Percentiles rank a stretch among this genome's conserved stretches.
These are phyloP conservation scores for Fusarium algeriense DNA, from an alignment of 2,329 filamentous ascomycete species.

Conservation along the genomic window DNA sequence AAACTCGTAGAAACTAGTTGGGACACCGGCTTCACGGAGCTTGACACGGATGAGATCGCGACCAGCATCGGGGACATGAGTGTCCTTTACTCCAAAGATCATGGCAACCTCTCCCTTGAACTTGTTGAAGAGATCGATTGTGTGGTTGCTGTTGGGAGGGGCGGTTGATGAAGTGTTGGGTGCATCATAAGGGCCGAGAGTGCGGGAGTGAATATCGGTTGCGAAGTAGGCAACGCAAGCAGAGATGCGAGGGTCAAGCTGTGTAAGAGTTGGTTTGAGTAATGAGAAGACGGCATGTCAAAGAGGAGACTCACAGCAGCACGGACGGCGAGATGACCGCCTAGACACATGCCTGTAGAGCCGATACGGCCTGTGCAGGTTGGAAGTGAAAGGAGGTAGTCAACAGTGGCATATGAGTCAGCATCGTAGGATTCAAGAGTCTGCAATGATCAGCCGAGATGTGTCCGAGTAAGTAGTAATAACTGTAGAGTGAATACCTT, in stretches of 20 bases:
- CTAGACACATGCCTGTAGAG: constrained; percentile 90
- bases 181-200: constrained; percentile 72
- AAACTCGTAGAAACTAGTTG: constrained; percentile 87
- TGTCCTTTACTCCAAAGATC: constrained; percentile 94
- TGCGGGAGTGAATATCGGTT: constrained; percentile 86
- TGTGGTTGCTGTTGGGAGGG: constrained; percentile 60
- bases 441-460: constrained; percentile 54
- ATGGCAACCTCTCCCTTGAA: constrained; percentile 87
- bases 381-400: constrained; percentile 76
- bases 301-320: constrained; percentile 59
- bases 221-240: constrained; percentile 91
- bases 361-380: constrained; percentile 87
- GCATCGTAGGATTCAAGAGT: constrained; percentile 88
- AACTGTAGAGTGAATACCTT: constrained; percentile 66
- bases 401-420: constrained; percentile 76
- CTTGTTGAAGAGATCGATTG: constrained; percentile 67
- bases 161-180: constrained; percentile 60
- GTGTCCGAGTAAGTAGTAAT: not conserved
- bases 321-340: constrained; percentile 82
- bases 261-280: not conserved
- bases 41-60: constrained; percentile 86
- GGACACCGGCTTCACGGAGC: constrained; percentile 78
- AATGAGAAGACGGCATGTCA: not conserved
- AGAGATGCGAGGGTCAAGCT: constrained; percentile 80
- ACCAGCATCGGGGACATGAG: constrained; percentile 85